Evolutionary conservation across 306 rosid genomes (phyloP), one percentile per base, ranked within the genome.

Genomic region (Arachis hypogaea): DNA sequence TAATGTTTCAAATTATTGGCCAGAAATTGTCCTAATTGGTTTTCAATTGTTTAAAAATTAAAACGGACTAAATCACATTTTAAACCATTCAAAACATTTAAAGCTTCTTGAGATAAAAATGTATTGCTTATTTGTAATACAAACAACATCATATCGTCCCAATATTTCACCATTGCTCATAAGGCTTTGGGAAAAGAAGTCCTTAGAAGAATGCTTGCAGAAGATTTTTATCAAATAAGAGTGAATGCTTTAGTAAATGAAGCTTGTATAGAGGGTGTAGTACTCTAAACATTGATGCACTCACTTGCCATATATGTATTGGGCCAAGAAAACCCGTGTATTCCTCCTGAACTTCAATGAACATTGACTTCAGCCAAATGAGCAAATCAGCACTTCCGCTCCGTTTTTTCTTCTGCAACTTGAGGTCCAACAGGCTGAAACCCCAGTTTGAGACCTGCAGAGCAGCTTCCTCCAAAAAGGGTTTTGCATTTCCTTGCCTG

Each of bases 301-400:
- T 86, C 78, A 89, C 98, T 85, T 94, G 98, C 97, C 98, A 94
- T 85, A 91, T 82, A 70, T 94, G 98, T 80, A 94, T 88, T 73
- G 98, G 98, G 71, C 98, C 98, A 65, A 89, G 88, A 86, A 94
- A 94, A 68, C 98, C 98, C 0, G 46, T 82, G 68, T 88, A 92
- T 72, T 94, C 97, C 59, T 88, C 89, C 76, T 75, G 80, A 63
- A 68, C 85, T 81, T 84, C 90, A 29, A 61, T 75, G 75, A 94
- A 80, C 45, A 94, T 46, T 60, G 87, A 89, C 83, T 94, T 89
- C 9, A 94, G 81, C 96, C 90, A 89, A 73, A 72, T 81, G 71
- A 94, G 73, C 58, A 91, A 7, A 38, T 88, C 77, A 73, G 83
- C 79, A 60, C 75, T 85, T 56, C 42, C 79, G 57, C 75, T 85